Conservation (phyloP, 2,329 filamentous ascomycete species). For the Colletotrichum sp. region DNA sequence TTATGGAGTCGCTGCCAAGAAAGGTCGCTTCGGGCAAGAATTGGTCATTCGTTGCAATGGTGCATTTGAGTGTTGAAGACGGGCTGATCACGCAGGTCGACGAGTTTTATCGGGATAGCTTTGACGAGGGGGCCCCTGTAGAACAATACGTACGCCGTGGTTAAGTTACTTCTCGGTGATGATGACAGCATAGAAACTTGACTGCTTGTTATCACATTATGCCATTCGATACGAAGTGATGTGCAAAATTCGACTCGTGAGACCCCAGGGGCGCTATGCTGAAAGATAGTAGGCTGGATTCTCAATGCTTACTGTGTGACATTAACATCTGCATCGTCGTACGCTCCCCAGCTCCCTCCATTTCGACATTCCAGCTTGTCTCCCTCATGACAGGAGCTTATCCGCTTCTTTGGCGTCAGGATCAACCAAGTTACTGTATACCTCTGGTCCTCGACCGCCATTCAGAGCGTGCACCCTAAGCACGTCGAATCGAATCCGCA, state of each 20-base stretch:
- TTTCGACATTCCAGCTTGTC: rapidly evolving
- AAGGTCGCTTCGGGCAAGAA: neutral
- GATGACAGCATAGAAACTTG: no score
- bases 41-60: neutral
- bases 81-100: neutral
- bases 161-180: no score
- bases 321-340: rapidly evolving
- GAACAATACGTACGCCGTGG: neutral
- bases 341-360: neutral
- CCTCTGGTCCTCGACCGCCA: neutral
- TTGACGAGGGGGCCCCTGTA: neutral
- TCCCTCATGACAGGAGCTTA: rapidly evolving
- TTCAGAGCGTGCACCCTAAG: neutral
- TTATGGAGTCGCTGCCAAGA: neutral
- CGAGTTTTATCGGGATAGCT: neutral
- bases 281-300: rapidly evolving
- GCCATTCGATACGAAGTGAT: rapidly evolving
- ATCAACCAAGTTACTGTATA: neutral
- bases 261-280: rapidly evolving
- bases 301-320: neutral
- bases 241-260: neutral
- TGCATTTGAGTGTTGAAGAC: neutral
- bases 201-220: neutral
- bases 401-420: rapidly evolving
- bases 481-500: neutral